phyloP scores from a whole-genome alignment of 2,329 filamentous ascomycete species.

The Colletotrichum endophyticum region DNA sequence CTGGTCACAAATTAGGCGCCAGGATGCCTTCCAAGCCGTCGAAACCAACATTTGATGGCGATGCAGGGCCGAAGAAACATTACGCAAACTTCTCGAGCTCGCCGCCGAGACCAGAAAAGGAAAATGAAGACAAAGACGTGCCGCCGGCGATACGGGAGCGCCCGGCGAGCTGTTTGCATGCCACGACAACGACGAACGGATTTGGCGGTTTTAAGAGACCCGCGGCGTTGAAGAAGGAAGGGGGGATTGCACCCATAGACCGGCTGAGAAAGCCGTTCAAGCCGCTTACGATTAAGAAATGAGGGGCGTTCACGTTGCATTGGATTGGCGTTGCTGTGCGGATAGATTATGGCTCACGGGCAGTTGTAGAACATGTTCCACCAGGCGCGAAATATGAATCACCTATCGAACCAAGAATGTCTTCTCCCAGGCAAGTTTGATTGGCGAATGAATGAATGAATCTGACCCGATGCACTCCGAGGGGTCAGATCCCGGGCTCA shows the following conservation, averaged over 20 bases:
- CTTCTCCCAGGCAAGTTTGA: accelerated
- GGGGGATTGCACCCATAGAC: conserved; percentile 53
- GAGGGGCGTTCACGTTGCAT: not conserved
- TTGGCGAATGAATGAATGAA: not conserved
- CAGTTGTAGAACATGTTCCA: not conserved
- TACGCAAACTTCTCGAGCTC: conserved; percentile 68
- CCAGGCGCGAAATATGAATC: not conserved
- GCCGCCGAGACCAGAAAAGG: conserved; percentile 38
- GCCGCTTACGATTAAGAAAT: conserved; percentile 57
- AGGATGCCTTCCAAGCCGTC: conserved; percentile 40
- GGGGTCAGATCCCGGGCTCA: not conserved
- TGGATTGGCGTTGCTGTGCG: not conserved
- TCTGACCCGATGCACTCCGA: not conserved
- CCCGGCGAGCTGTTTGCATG: conserved; percentile 53
- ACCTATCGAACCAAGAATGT: not conserved
- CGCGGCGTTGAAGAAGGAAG: conserved; percentile 40
- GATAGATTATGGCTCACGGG: not conserved
- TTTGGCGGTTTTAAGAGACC: conserved; percentile 47
- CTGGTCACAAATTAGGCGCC: conserved; percentile 46
- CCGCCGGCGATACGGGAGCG: conserved; percentile 37
- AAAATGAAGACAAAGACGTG: conserved; percentile 29
- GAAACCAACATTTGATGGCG: conserved; percentile 26
- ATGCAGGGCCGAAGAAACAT: conserved; percentile 38
- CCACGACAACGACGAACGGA: conserved; percentile 50
- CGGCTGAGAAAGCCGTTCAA: conserved; percentile 61